A percentile compares a stretch with the other conserved stretches of the same genome.
These are phyloP conservation scores for Bipolaris oryzae DNA, from an alignment of 2,329 filamentous ascomycete genomes.

Conservation along the genomic window DNA sequence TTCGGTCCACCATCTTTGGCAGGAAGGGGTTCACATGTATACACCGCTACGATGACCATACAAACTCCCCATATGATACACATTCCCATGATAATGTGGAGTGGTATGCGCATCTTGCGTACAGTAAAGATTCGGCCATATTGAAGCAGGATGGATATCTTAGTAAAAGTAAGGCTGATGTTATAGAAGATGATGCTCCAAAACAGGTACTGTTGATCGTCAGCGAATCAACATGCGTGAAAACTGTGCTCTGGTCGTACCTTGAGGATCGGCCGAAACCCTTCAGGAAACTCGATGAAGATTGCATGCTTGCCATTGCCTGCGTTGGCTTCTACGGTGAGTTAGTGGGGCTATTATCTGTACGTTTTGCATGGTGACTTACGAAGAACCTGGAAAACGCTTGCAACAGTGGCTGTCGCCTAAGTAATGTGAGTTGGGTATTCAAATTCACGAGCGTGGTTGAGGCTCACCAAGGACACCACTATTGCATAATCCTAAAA, in stretches of 20 bases:
- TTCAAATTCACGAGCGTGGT: no score
- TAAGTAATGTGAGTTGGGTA: not conserved
- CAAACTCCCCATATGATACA: slow-evolving; percentile 24
- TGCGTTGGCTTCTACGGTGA: slow-evolving; percentile 20
- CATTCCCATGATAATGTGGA: slow-evolving; percentile 30
- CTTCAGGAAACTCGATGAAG: slow-evolving; percentile 24
- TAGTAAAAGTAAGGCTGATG: slow-evolving; percentile 29
- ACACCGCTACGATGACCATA: slow-evolving; percentile 21
- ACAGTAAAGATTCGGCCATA: slow-evolving; percentile 37
- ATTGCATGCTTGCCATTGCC: slow-evolving; percentile 34
- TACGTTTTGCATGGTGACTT: not conserved
- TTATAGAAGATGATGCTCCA: slow-evolving; percentile 37
- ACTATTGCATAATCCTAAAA: not conserved
- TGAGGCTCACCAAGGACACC: not conserved
- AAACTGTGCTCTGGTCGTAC: slow-evolving; percentile 10
- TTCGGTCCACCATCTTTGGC: slow-evolving; percentile 31
- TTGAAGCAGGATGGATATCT: slow-evolving; percentile 38
- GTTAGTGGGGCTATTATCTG: slow-evolving; percentile 3
- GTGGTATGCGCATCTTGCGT: slow-evolving; percentile 28
- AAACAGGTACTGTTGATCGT: slow-evolving; percentile 29
- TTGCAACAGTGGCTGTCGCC: slow-evolving; percentile 11
- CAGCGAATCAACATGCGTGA: not conserved
- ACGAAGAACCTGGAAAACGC: slow-evolving; percentile 26
- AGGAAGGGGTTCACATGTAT: slow-evolving; percentile 30
- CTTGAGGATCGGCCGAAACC: slow-evolving; percentile 17